Percentiles rank a stretch among this genome's conserved stretches.
These are phyloP conservation scores for Mortierella sp. DNA, from an alignment of 371 early-diverging fungal genomes.

Conservation along the genomic window DNA sequence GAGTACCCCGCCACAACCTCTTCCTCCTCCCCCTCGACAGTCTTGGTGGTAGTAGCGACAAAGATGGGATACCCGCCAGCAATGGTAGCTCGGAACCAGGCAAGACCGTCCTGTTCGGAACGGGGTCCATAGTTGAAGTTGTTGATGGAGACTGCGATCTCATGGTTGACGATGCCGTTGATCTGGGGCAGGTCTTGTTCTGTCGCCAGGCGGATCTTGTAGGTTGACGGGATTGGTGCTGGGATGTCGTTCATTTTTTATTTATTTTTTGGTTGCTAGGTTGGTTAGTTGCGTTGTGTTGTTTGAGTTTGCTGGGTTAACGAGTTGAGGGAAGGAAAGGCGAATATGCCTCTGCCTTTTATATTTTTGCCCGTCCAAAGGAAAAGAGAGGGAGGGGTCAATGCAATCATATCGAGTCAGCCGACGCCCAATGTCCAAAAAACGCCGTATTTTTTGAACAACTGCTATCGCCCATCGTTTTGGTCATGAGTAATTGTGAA, in stretches of 20 bases:
- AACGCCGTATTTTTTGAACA: background rate
- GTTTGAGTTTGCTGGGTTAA: background rate
- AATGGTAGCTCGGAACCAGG: slow-evolving; percentile 16
- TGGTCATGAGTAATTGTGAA: slow-evolving; percentile 5
- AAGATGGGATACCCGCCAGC: slow-evolving; percentile 23
- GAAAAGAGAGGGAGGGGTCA: background rate
- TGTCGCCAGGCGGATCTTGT: slow-evolving; percentile 23
- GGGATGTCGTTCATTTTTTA: background rate
- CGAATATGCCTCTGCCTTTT: background rate
- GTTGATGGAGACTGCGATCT: slow-evolving; percentile 22
- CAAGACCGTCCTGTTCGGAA: background rate
- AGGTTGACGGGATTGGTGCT: background rate
- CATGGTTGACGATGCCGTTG: slow-evolving; percentile 29
- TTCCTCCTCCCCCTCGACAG: background rate
- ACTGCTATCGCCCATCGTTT: background rate
- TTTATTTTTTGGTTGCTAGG: background rate
- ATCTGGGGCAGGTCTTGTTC: slow-evolving; percentile 20
- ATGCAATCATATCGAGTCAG: background rate
- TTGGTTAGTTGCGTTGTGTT: background rate
- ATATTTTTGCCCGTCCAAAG: background rate
- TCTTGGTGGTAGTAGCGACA: background rate
- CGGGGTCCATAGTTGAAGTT: slow-evolving; percentile 28
- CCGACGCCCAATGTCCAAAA: too few species aligned
- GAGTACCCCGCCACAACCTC: slow-evolving; percentile 20
- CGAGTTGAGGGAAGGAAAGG: background rate